phyloP scores from a whole-genome alignment of 371 early-diverging fungal genomes.

The Saksenaea vasiformis region DNA sequence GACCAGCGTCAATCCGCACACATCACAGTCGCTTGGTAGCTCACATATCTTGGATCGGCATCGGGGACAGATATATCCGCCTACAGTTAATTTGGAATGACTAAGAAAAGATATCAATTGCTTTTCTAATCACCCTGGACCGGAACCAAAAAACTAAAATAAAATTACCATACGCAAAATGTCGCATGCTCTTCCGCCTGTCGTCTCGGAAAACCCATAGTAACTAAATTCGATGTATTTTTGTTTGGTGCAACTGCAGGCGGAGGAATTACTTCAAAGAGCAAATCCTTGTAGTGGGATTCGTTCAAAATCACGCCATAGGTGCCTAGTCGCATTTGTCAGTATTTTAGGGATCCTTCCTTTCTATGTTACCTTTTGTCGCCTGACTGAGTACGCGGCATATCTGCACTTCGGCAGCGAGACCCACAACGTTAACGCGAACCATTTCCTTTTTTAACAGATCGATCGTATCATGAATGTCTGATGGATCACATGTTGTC shows the following conservation, averaged over 20 bases:
- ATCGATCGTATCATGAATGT: slow-evolving; percentile 84
- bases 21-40: slow-evolving; percentile 90
- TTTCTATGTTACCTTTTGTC: slow-evolving; percentile 67
- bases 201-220: slow-evolving; percentile 91
- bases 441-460: slow-evolving; percentile 68
- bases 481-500: slow-evolving; percentile 91
- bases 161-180: slow-evolving; percentile 80
- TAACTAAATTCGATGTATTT: slow-evolving; percentile 69
- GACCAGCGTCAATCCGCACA: slow-evolving; percentile 90
- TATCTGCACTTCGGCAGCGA: slow-evolving; percentile 91
- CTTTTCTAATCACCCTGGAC: background rate
- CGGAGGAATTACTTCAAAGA: slow-evolving; percentile 83
- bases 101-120: slow-evolving; percentile 34
- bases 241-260: slow-evolving; percentile 73
- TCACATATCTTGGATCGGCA: slow-evolving; percentile 87
- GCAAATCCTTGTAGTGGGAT: slow-evolving; percentile 73
- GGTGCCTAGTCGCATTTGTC: slow-evolving; percentile 48
- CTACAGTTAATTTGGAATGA: slow-evolving; percentile 74
- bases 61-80: slow-evolving; percentile 89
- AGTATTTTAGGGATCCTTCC: background rate
- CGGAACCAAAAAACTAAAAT: background rate
- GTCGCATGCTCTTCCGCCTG: slow-evolving; percentile 61
- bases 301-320: slow-evolving; percentile 89
- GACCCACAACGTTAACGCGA: slow-evolving; percentile 82
- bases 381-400: slow-evolving; percentile 71